Evolutionary conservation across 2,329 filamentous ascomycete genomes (phyloP), one percentile per base, ranked within the genome.

Genomic region (Eutypella sp.): DNA sequence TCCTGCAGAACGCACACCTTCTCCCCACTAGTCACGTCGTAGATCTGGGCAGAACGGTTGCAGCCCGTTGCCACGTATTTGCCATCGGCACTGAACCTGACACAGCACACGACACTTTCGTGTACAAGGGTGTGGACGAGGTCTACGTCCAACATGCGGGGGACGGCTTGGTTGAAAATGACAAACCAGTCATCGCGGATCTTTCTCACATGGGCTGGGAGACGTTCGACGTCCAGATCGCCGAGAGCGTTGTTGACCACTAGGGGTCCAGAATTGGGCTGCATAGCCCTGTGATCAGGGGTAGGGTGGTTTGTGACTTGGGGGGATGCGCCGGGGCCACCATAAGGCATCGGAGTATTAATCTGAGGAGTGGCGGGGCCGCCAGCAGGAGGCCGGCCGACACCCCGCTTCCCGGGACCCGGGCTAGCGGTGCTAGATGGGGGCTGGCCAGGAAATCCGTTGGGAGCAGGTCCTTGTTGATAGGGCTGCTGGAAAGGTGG

Each of bases 1-100:
- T 99, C 93, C 66, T 96, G 89, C 27, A 97, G 75, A 48, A 93
- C 85, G 55, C 89, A 93, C 44, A 97, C 83, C 66, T 92, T 93
- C 57, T 89, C 82, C 46, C 93, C 93, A 15, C 82, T 87, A 58
- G 82, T 78, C 36, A 97, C 92, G 55, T 99, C 93, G 67, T 93
- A 99, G 59, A 99, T 99, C 69, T 97, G 92, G n/a, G 93, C 93
- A n/a, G 90, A 96, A 53, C 91, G 79, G 69, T 99, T 99, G 76
- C 93, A 97, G 37, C 93, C 93, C 5, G 93, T 99, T 7, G 93
- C 93, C 45, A 99, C 87, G 57, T 89, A 96, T 63, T 95, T 91
- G 56, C 93, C 93, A 62, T 99, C 93, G 45, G 87, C 82, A 65
- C 92, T 97, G 75, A 99, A 99, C 47, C 93, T 82, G 29, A 99